Conservation (phyloP, 1,139 yeast genomes). For the Taphrina pruni region DNA sequence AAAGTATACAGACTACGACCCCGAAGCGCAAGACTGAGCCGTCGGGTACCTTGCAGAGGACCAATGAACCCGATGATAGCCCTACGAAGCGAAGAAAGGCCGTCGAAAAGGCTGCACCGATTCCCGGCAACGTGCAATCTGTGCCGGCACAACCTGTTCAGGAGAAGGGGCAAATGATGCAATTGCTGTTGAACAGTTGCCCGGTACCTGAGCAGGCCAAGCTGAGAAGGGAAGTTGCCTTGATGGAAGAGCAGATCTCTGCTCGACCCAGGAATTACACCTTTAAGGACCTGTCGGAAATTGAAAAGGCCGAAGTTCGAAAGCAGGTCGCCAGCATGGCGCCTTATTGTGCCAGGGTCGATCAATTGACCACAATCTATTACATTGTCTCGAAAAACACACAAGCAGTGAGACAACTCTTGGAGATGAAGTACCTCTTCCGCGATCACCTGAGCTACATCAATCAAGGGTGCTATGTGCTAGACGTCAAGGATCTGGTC, state of each 20-base stretch:
- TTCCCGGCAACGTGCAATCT: neutral
- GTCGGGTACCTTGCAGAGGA: neutral
- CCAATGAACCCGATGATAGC: constrained; percentile 14
- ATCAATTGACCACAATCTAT: constrained; percentile 34
- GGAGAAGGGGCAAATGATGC: constrained; percentile 35
- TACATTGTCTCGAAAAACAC: constrained; percentile 36
- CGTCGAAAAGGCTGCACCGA: neutral
- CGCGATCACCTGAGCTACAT: constrained; percentile 25
- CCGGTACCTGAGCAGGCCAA: constrained; percentile 29
- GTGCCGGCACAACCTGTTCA: neutral
- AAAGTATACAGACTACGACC: neutral
- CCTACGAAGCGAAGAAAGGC: constrained; percentile 26
- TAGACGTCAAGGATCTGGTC: constrained; percentile 25
- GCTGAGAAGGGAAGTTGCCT: constrained; percentile 25
- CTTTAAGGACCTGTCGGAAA: constrained; percentile 24
- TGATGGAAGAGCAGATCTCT: constrained; percentile 33
- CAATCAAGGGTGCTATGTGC: constrained; percentile 20
- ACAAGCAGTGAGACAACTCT: constrained; percentile 31
- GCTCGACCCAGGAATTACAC: constrained; percentile 17
- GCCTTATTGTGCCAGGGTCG: constrained; percentile 24
- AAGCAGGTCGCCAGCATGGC: constrained; percentile 29
- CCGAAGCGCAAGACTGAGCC: constrained; percentile 17
- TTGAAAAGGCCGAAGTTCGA: constrained; percentile 27
- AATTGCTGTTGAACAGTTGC: constrained; percentile 21
- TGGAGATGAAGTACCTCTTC: constrained; percentile 40